phyloP scores from a whole-genome alignment of 306 rosid species.

The Luffa aegyptiaca region DNA sequence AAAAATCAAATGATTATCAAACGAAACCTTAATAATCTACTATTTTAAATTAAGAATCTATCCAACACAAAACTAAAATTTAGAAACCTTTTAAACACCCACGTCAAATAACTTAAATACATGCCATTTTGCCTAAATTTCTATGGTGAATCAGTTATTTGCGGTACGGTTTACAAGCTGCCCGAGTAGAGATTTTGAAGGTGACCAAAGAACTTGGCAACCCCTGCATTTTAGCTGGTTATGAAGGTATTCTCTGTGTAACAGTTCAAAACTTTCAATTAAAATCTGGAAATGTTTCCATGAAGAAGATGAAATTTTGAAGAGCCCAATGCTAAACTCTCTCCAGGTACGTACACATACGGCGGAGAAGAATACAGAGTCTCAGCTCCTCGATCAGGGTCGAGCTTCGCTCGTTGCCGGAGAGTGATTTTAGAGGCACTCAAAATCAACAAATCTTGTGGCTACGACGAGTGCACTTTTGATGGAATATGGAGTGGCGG shows the following conservation, averaged over 20 bases:
- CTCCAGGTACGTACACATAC: neutral
- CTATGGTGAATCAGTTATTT: constrained; percentile 32
- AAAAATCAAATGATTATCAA: too few relatives aligned
- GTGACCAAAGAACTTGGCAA: constrained; percentile 49
- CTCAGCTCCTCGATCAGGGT: constrained; percentile 45
- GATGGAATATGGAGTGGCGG: constrained; percentile 98
- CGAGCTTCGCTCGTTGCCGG: constrained; percentile 62
- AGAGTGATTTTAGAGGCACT: constrained; percentile 51
- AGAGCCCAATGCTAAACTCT: neutral
- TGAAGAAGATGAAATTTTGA: too few relatives aligned
- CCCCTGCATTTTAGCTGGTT: constrained; percentile 72
- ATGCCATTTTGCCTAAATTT: too few relatives aligned
- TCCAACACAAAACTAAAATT: too few relatives aligned
- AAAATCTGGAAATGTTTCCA: too few relatives aligned
- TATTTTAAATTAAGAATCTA: too few relatives aligned
- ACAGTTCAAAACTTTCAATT: too few relatives aligned
- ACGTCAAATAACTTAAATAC: too few relatives aligned
- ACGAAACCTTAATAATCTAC: too few relatives aligned
- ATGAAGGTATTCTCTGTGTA: constrained; percentile 33
- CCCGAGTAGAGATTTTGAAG: constrained; percentile 85
- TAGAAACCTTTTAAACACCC: too few relatives aligned
- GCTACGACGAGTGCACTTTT: constrained; percentile 86
- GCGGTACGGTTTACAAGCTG: constrained; percentile 85
- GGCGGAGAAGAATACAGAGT: constrained; percentile 29
- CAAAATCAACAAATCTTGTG: constrained; percentile 59